These are phyloP conservation scores for Blastobotrys buckinghamii DNA, from an alignment of 1,139 yeast genomes.

Conservation along the genomic window DNA sequence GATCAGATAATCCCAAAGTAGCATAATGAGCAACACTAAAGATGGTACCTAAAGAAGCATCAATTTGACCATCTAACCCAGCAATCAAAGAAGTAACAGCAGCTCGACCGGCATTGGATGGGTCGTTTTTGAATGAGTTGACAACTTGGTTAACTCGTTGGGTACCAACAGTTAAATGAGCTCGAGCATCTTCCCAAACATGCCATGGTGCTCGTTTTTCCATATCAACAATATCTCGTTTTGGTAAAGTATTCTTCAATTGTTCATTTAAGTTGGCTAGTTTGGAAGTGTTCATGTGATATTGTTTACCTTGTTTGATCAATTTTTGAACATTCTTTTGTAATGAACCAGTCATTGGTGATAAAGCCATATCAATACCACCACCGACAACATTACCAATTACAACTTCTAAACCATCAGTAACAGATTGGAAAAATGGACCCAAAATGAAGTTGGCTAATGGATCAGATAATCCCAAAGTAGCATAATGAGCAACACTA, in stretches of 20 bases:
- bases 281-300: constrained; percentile 15
- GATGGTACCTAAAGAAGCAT: constrained; percentile 25
- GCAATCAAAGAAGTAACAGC: constrained; percentile 25
- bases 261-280: background rate
- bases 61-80: constrained; percentile 32
- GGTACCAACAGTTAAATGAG: constrained; percentile 19
- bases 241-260: constrained; percentile 1
- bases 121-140: constrained; percentile 17
- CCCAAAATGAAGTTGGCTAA: constrained; percentile 26
- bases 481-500: constrained; percentile 22
- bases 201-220: constrained; percentile 3
- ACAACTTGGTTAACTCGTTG: constrained; percentile 21
- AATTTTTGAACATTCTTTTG: constrained; percentile 13
- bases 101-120: constrained; percentile 25
- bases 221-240: background rate
- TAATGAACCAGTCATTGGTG: constrained; percentile 14
- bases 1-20: constrained; percentile 26
- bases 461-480: constrained; percentile 25
- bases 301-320: constrained; percentile 14
- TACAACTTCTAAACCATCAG: constrained; percentile 31
- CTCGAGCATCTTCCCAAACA: background rate
- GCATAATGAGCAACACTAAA: constrained; percentile 22
- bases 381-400: constrained; percentile 24
- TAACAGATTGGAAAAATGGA: constrained; percentile 30
- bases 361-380: constrained; percentile 13